A percentile compares a stretch with the other conserved stretches of the same genome.
These are phyloP conservation scores for Yarrowia deformans DNA, from an alignment of 805 yeast species.

Conservation along the genomic window DNA sequence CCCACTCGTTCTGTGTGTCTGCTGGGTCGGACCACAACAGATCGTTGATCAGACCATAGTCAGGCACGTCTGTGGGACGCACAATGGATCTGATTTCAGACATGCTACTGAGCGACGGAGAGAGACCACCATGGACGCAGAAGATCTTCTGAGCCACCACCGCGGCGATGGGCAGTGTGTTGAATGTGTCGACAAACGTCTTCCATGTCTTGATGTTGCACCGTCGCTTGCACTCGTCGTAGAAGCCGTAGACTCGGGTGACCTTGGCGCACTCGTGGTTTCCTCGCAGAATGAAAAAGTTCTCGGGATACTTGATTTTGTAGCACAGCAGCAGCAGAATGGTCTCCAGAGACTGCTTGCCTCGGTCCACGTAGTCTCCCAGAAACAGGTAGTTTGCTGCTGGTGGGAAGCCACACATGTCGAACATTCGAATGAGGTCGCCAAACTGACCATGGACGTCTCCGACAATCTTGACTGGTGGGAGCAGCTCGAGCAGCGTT, in stretches of 20 bases:
- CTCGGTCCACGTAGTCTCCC: conserved; percentile 98
- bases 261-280: conserved; percentile 96
- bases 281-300: conserved; percentile 87
- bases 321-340: conserved; percentile 85
- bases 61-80: conserved; percentile 87
- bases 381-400: conserved; percentile 87
- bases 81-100: conserved; percentile 78
- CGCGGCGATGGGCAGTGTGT: conserved; percentile 94
- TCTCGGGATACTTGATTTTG: conserved; percentile 96
- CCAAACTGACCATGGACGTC: conserved; percentile 98
- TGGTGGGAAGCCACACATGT: conserved; percentile 97
- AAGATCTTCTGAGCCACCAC: conserved; percentile 94
- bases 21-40: conserved; percentile 87
- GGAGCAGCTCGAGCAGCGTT: conserved; percentile 80
- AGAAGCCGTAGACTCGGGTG: conserved; percentile 92
- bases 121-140: conserved; percentile 85
- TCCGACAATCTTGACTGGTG: conserved; percentile 87
- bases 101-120: conserved; percentile 75
- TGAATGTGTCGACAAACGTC: conserved; percentile 90
- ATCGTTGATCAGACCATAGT: conserved; percentile 78
- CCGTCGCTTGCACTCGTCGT: conserved; percentile 92
- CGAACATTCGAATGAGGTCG: conserved; percentile 87
- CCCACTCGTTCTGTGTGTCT: conserved; percentile 84
- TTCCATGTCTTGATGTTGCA: conserved; percentile 95
- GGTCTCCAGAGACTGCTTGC: conserved; percentile 94